Conservation (phyloP, 2,329 filamentous ascomycete species). For the Hymenotorrendiella dingleyae region DNA sequence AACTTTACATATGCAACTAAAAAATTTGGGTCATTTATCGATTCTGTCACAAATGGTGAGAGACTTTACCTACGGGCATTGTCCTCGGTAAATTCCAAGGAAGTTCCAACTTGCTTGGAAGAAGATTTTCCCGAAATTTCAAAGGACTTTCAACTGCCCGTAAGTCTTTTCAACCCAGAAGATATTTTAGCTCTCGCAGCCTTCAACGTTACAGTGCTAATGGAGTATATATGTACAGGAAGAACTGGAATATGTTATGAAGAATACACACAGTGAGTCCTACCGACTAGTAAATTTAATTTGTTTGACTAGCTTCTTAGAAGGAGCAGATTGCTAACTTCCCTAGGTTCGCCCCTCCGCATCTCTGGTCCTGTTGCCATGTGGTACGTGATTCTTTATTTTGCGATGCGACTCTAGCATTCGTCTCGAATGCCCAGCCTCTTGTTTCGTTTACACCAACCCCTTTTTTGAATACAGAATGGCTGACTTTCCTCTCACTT, state of each 20-base stretch:
- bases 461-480: no score
- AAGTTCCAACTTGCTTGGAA: constrained; percentile 61
- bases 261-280: constrained; percentile 72
- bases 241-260: constrained; percentile 49
- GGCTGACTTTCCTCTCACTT: not conserved
- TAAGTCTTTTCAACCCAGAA: no score
- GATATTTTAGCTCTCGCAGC: no score
- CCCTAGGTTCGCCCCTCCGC: constrained; percentile 69
- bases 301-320: no score
- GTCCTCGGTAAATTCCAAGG: constrained; percentile 61
- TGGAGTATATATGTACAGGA: no score
- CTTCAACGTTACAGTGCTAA: no score
- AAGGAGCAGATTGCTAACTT: no score
- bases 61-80: constrained; percentile 74
- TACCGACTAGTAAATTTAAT: no score
- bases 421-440: no score
- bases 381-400: no score
- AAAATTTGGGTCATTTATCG: constrained; percentile 60
- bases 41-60: constrained; percentile 51
- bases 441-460: no score
- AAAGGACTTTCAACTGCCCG: constrained; percentile 67
- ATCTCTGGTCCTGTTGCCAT: constrained; percentile 76
- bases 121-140: constrained; percentile 67
- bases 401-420: no score
- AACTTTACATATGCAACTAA: constrained; percentile 75